A percentile compares a stretch with the other conserved stretches of the same genome.
Conservation (phyloP, 768 basidiomycete genomes). For the Amanita jacksonii region DNA sequence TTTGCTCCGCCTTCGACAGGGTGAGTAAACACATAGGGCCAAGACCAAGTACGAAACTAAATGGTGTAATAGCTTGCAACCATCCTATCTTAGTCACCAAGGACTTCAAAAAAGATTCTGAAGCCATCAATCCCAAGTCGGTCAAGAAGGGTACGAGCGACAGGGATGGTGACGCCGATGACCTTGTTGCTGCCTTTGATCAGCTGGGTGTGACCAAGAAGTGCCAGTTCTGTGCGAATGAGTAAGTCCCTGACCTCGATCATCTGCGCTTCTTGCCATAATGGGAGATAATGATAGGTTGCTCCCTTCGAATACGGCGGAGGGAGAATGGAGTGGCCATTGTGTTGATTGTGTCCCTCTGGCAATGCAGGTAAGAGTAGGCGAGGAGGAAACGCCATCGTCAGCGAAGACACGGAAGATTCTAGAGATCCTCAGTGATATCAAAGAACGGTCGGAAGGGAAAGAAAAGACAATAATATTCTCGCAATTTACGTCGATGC, state of each 20-base stretch:
- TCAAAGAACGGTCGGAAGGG: constrained; percentile 45
- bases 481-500: constrained; percentile 84
- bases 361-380: constrained; percentile 35
- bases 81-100: constrained; percentile 79
- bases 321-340: constrained; percentile 32
- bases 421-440: constrained; percentile 56
- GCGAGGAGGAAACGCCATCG: constrained; percentile 47
- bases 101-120: constrained; percentile 63
- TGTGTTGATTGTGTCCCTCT: constrained; percentile 54
- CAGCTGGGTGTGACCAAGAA: constrained; percentile 61
- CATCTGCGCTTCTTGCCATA: too few relatives aligned
- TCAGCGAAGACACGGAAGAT: constrained; percentile 88
- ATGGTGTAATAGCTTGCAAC: constrained; percentile 59
- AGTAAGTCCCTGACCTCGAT: constrained; percentile 33
- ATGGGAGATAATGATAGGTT: constrained; percentile 22
- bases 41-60: not conserved
- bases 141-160: constrained; percentile 40
- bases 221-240: constrained; percentile 69
- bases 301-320: constrained; percentile 25
- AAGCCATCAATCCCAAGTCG: constrained; percentile 62
- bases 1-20: constrained; percentile 82
- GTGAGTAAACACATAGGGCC: constrained; percentile 28
- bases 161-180: constrained; percentile 55
- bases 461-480: constrained; percentile 94
- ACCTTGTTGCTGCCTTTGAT: constrained; percentile 65